Conservation (phyloP, 306 rosid genomes). For the Rosa multiflora region DNA sequence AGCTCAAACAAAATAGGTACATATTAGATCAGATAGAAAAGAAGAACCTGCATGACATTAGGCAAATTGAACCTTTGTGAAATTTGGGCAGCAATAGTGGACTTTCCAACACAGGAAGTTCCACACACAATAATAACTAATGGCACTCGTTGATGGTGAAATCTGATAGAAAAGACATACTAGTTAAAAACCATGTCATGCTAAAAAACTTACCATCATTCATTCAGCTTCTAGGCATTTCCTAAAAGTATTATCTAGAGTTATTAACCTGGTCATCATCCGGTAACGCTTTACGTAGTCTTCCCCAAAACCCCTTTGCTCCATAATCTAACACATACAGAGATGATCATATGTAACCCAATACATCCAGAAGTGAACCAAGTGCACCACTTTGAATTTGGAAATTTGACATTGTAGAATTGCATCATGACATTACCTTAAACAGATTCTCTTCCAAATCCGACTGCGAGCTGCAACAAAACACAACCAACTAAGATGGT, state of each 20-base stretch:
- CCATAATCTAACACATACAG: conserved; percentile 81
- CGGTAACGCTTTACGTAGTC: conserved; percentile 84
- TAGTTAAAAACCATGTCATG: not conserved
- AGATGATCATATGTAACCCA: conserved; percentile 24
- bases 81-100: conserved; percentile 93
- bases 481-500: conserved; percentile 16
- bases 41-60: conserved; percentile 81
- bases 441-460: conserved; percentile 90
- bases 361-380: not conserved
- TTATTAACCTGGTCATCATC: conserved; percentile 83
- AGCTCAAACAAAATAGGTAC: conserved; percentile 8
- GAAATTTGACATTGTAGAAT: not conserved
- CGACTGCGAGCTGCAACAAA: conserved; percentile 68
- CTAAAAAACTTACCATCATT: conserved; percentile 3
- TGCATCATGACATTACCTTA: conserved; percentile 50
- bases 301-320: conserved; percentile 81
- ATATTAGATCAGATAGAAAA: conserved; percentile 14
- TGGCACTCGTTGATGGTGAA: conserved; percentile 95
- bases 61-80: conserved; percentile 92
- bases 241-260: conserved; percentile 12
- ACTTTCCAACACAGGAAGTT: conserved; percentile 96
- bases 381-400: not conserved
- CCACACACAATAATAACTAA: conserved; percentile 94
- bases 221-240: not conserved
- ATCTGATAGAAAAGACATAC: conserved; percentile 42